Conservation (phyloP, 768 basidiomycete genomes). For the Termitomyces sp. region DNA sequence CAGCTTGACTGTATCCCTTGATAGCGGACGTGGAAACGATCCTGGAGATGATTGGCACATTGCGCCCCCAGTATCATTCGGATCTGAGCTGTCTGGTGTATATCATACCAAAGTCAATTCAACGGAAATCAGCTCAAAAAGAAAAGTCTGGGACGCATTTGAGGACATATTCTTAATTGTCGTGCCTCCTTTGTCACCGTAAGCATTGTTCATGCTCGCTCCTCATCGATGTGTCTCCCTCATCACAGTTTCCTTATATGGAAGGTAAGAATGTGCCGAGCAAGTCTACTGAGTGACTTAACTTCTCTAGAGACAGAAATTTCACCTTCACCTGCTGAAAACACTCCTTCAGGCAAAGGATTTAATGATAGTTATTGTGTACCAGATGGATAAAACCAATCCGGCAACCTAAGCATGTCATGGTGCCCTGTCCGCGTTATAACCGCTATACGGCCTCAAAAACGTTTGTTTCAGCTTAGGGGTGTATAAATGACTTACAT, state of each 20-base stretch:
- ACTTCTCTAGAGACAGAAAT: too few species aligned
- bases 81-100: neutral
- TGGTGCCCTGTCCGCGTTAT: too few species aligned
- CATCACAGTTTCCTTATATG: neutral
- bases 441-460: too few species aligned
- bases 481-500: too few species aligned
- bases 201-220: neutral
- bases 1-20: too few species aligned
- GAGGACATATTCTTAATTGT: neutral
- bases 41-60: neutral
- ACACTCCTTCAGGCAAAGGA: neutral
- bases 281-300: too few species aligned
- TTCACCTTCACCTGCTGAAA: neutral
- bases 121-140: neutral
- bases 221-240: neutral
- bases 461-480: too few species aligned
- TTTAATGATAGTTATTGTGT: neutral
- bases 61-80: neutral
- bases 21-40: neutral
- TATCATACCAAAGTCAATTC: neutral
- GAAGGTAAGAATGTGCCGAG: neutral
- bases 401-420: too few species aligned
- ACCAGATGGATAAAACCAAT: too few species aligned
- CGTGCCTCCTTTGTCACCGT: neutral
- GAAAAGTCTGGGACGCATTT: neutral